Conservation (phyloP, 345 rosid genomes). For the Eutrema japonicum region DNA sequence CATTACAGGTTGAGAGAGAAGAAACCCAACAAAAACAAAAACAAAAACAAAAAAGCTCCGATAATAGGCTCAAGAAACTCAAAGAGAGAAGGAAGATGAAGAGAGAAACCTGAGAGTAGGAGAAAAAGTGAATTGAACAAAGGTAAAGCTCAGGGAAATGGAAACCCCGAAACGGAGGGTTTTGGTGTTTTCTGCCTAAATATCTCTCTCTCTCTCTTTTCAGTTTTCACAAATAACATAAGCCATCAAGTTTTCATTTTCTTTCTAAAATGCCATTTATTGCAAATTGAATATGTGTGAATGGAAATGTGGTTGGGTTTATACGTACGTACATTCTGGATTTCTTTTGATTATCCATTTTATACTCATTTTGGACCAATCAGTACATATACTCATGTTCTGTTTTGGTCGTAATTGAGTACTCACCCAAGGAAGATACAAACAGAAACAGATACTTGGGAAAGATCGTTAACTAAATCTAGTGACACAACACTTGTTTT, state of each 20-base stretch:
- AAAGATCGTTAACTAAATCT: neutral
- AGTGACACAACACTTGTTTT: neutral
- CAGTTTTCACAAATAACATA: too few relatives aligned
- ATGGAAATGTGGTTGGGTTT: too few relatives aligned
- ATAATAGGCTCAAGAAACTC: neutral
- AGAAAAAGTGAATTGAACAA: slow-evolving; percentile 21
- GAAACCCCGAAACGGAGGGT: slow-evolving; percentile 37
- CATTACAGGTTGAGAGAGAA: slow-evolving; percentile 23
- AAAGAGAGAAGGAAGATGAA: neutral
- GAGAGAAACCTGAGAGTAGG: slow-evolving; percentile 32
- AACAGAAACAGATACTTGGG: neutral
- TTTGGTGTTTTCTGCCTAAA: slow-evolving; percentile 41
- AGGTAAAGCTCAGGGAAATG: slow-evolving; percentile 1
- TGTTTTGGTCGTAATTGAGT: neutral
- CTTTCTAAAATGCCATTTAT: too few relatives aligned
- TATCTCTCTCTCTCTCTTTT: slow-evolving; percentile 3
- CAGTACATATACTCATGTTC: too few relatives aligned
- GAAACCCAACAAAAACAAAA: neutral
- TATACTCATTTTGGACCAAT: too few relatives aligned
- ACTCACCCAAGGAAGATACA: neutral
- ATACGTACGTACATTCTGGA: too few relatives aligned
- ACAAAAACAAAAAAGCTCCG: slow-evolving; percentile 12
- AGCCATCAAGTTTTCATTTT: too few relatives aligned
- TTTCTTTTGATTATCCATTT: too few relatives aligned
- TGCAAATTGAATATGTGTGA: too few relatives aligned